Base-by-base conservation (phyloP, 2,329 filamentous ascomycete species). In the Pseudodiploospora longispora region DNA sequence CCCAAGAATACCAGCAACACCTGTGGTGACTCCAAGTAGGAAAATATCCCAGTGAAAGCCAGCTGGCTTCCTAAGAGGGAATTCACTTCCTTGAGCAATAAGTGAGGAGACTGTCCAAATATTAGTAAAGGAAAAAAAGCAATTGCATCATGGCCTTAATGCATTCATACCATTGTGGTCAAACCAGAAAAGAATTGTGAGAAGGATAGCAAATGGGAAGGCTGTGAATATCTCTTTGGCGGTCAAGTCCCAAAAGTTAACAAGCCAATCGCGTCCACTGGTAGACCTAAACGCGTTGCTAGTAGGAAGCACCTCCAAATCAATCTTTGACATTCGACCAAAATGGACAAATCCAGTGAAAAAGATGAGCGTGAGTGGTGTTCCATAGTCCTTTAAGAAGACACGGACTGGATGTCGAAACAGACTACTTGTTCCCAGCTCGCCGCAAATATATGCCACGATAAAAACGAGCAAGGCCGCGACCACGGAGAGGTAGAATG, bases 271-370 rank as follows among this genome's bases (percentile, higher is more conserved):
- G 35, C 87, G 74, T 47, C 83, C 80, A 0, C 67, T 71, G 0
- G 89, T 95, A 0, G 89, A 89, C 55, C 78, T 80, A 67, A 95
- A 95, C 0, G 88, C 80, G 46, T 78, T 80, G 50, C 80, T 81
- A 0, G 83, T 91, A 0, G 88, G 88, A 29, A 95, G 70, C 6
- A 75, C 81, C 49, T 85, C 78, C 7, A 95, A 68, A 19, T 78
- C 60, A 2, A 94, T 75, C 35, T 74, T 65, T n/a, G 67, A 68
- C 85, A 95, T 91, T 55, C 85, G 82, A 6, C 88, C 88, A 50
- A 94, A 79, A 61, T 93, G 85, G 2, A 93, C 83, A 56, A 94
- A 95, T 1, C 88, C 88, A 0, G 88, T 89, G 61, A 95, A 95
- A 71, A 95, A 95, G 48, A 95, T 68, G 43, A 90, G 77, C 0